Evolutionary conservation across 192 early-diverging fungal species (phyloP).

Genomic region (Backusella sp.): DNA sequence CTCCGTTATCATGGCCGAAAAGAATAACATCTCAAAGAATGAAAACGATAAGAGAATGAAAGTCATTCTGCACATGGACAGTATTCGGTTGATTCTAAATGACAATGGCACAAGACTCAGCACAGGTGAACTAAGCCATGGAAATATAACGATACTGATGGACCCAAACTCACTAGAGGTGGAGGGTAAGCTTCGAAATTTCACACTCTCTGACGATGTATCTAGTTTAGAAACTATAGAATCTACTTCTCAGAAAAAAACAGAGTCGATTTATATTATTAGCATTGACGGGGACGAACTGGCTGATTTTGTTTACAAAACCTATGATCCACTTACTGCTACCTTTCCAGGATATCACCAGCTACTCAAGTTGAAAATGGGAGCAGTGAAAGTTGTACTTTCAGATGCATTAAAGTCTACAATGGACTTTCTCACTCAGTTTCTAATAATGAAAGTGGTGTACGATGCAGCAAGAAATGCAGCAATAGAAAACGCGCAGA

Average conservation of each 20-base stretch:
- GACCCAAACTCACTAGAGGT: constrained; percentile 44
- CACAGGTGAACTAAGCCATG: constrained; percentile 54
- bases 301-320: constrained; percentile 73
- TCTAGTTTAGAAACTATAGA: not conserved
- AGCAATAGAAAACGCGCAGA: constrained; percentile 57
- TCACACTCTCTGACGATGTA: constrained; percentile 49
- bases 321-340: constrained; percentile 46
- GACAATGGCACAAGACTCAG: constrained; percentile 60
- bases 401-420: constrained; percentile 58
- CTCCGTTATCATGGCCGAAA: not conserved
- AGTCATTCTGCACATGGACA: constrained; percentile 27
- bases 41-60: constrained; percentile 11
- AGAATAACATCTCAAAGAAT: not conserved
- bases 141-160: constrained; percentile 52
- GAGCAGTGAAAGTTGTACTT: constrained; percentile 61
- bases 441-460: constrained; percentile 67
- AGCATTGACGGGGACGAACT: constrained; percentile 72
- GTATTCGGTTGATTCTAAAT: constrained; percentile 46
- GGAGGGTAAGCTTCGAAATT: constrained; percentile 53
- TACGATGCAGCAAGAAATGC: constrained; percentile 71
- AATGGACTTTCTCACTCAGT: constrained; percentile 66
- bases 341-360: constrained; percentile 74
- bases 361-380: constrained; percentile 56
- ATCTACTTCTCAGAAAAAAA: not conserved
- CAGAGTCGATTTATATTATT: constrained; percentile 45